Evolutionary conservation across 805 yeast genomes (phyloP), one percentile per base, ranked within the genome.

Genomic region (Priceomyces medius): DNA sequence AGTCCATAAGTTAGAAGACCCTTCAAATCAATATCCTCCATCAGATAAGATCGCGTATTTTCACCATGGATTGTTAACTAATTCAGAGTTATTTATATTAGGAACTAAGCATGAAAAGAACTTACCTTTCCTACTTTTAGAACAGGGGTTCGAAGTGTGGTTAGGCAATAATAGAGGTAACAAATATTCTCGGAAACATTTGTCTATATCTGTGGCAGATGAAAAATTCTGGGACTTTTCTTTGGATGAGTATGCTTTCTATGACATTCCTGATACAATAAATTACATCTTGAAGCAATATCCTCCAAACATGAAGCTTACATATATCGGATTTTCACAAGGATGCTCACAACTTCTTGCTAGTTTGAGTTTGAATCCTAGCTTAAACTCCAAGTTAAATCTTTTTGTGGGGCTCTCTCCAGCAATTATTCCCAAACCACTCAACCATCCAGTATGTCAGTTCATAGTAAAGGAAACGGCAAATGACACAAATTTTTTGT

Each of bases 31-130:
- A 3, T n/a, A 14, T 17, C 12, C 12, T 7, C 9, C 9, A 14
- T 20, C 20, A 20, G 32, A 33, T 12, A 46, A 47, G 29, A 46
- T 61, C 6, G 65, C 50, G n/a, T 61, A 60, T 46, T 60, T 61
- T 40, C 66, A 61, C 41, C 66, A 61, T 42, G 66, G 66, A 1
- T 46, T 61, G 16, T 42, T 59, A 31, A 61, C 66, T 12, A 56
- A 58, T 45, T 59, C 64, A 2, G 66, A 61, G 40, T 71, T 86
- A 12, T 61, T 59, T 38, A 49, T 61, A 6, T 40, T 58, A 27
- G 66, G 66, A 1, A 37, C 51, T 1, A 38, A 40, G 9, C 50
- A 52, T 34, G 44, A 58, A 20, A 55, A 54, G 40, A 56, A 48
- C 37, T 46, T 61, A 20, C 61, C 61, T 1, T 54, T 42, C 27